Percentiles rank a stretch among this genome's conserved stretches.
phyloP scores from a whole-genome alignment of 2,329 filamentous ascomycete species.

The Aureobasidium melanogenum region DNA sequence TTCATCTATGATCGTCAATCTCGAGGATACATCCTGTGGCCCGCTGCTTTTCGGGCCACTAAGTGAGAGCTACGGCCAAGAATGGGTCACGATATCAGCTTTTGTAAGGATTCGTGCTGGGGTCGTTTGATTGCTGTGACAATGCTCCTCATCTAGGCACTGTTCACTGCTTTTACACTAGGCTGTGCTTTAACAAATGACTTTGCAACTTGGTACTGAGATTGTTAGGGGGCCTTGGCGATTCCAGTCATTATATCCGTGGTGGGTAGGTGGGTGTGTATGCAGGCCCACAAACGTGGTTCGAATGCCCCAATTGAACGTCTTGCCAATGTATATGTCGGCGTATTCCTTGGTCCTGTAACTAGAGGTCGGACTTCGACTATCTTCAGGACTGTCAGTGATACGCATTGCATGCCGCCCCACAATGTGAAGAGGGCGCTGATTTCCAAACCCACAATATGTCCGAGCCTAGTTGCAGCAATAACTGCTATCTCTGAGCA shows the following conservation, averaged over 20 bases:
- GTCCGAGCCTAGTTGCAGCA: not conserved
- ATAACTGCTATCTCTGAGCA: not conserved
- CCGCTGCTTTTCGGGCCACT: slow-evolving; percentile 38
- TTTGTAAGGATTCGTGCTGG: slow-evolving; percentile 28
- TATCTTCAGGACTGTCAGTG: slow-evolving; percentile 50
- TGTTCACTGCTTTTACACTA: slow-evolving; percentile 38
- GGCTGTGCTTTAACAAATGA: slow-evolving; percentile 36
- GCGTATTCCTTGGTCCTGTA: slow-evolving; percentile 51
- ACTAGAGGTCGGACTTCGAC: slow-evolving; percentile 53
- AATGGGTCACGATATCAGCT: slow-evolving; percentile 40
- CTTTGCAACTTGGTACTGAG: slow-evolving; percentile 37
- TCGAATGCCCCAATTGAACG: not conserved
- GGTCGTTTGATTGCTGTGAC: not conserved
- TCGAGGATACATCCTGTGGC: slow-evolving; percentile 36
- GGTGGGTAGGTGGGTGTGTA: slow-evolving; percentile 41
- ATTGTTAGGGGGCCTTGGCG: slow-evolving; percentile 34
- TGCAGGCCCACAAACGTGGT: slow-evolving; percentile 20
- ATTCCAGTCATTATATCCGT: slow-evolving; percentile 48
- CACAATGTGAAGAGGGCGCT: not conserved
- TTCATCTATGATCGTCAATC: slow-evolving; percentile 42
- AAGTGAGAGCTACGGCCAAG: slow-evolving; percentile 37
- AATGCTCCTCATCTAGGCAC: slow-evolving; percentile 2
- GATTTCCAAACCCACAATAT: not conserved
- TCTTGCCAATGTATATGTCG: slow-evolving; percentile 48
- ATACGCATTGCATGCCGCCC: not conserved